Conservation (phyloP, 352 stramenopile genomes). For the Phytophthora megakarya region DNA sequence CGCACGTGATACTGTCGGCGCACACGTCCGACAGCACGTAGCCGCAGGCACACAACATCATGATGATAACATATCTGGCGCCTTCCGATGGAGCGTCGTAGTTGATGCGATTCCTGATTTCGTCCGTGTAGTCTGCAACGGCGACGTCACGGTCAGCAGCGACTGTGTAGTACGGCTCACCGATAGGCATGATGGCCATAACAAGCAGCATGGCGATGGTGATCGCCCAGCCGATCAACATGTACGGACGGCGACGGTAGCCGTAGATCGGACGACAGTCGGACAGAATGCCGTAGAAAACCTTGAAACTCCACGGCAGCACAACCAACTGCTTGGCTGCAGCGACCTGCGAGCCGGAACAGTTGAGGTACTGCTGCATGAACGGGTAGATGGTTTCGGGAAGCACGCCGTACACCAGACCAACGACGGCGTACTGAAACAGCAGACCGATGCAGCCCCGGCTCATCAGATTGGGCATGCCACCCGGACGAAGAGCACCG, state of each 20-base stretch:
- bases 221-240: slow-evolving; percentile 37
- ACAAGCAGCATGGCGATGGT: slow-evolving; percentile 37
- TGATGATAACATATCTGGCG: slow-evolving; percentile 36
- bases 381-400: slow-evolving; percentile 40
- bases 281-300: slow-evolving; percentile 34
- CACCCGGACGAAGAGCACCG: slow-evolving; percentile 32
- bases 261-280: slow-evolving; percentile 30
- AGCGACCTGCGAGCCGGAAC: slow-evolving; percentile 21
- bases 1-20: slow-evolving; percentile 60
- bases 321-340: slow-evolving; percentile 39
- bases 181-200: slow-evolving; percentile 31
- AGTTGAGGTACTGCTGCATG: slow-evolving; percentile 38
- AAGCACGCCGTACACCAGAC: slow-evolving; percentile 31
- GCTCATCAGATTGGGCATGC: slow-evolving; percentile 18
- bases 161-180: slow-evolving; percentile 37
- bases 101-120: slow-evolving; percentile 24
- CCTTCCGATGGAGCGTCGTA: slow-evolving; percentile 14
- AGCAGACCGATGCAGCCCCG: slow-evolving; percentile 37
- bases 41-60: slow-evolving; percentile 28
- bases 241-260: slow-evolving; percentile 30
- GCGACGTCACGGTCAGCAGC: slow-evolving; percentile 21
- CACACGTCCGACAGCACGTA: slow-evolving; percentile 55
- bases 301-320: slow-evolving; percentile 52
- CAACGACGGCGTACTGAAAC: slow-evolving; percentile 31
- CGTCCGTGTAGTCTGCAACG: slow-evolving; percentile 26